Conservation (phyloP, 73 alveolate species). For the Paramecium pentaurelia region DNA sequence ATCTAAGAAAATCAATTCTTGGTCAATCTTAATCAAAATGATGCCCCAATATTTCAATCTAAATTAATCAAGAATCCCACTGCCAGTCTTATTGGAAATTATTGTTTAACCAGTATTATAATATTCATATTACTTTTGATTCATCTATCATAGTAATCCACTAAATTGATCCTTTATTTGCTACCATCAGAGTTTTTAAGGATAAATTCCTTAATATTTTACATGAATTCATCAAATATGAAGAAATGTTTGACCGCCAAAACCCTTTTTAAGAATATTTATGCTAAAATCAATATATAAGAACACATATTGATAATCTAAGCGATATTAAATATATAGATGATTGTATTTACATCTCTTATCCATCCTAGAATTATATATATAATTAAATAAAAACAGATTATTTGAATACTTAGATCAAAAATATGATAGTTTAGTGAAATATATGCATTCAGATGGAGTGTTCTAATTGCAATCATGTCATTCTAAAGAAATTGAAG, state of each 20-base stretch:
- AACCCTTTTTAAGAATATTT: not conserved
- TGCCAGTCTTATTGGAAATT: slow-evolving; percentile 33
- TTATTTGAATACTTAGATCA: not conserved
- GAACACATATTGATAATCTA: not conserved
- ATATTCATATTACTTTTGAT: not conserved
- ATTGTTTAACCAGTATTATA: not conserved
- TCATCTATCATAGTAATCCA: not conserved
- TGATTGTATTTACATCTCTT: not conserved
- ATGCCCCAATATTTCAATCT: not conserved
- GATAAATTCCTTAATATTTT: not conserved
- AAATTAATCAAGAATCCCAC: not conserved
- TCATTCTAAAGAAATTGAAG: not conserved
- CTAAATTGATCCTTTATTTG: not conserved
- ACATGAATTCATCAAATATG: not conserved
- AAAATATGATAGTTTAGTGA: not conserved
- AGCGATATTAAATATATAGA: not conserved
- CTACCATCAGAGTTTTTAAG: not conserved
- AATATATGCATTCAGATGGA: not conserved
- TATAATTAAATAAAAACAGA: not conserved
- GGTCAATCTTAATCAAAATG: not conserved
- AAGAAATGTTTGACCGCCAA: not conserved
- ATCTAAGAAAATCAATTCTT: not conserved
- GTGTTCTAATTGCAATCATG: not conserved
- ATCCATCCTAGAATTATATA: not conserved
- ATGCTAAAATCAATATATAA: not conserved